These are phyloP conservation scores for Cladobotryum protrusum DNA, from an alignment of 2,329 filamentous ascomycete species.

Conservation along the genomic window DNA sequence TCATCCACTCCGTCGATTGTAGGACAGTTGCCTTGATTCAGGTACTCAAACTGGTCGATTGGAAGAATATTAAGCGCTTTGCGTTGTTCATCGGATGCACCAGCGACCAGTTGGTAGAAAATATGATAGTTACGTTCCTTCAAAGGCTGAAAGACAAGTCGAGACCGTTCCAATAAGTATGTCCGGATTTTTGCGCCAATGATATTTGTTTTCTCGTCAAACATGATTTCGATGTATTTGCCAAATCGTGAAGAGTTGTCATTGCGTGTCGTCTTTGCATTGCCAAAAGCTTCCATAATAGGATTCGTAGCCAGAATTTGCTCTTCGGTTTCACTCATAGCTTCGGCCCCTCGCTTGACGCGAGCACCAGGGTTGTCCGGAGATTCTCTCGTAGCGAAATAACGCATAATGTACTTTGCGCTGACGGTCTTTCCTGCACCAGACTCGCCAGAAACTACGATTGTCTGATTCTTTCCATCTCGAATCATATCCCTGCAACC, in stretches of 20 bases:
- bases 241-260: conserved; percentile 98
- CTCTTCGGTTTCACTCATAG: conserved; percentile 97
- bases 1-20: conserved; percentile 93
- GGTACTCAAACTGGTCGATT: conserved; percentile 87
- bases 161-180: conserved; percentile 89
- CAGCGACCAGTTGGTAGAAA: conserved; percentile 94
- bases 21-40: conserved; percentile 90
- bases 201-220: conserved; percentile 89
- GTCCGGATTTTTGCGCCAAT: conserved; percentile 97
- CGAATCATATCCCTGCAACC: conserved; percentile 81
- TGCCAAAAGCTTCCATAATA: conserved; percentile 99
- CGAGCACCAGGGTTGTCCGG: conserved; percentile 79
- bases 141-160: conserved; percentile 92
- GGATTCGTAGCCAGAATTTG: conserved; percentile 97
- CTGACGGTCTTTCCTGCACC: conserved; percentile 98
- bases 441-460: conserved; percentile 98
- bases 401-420: conserved; percentile 99
- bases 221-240: conserved; percentile 99
- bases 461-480: conserved; percentile 92
- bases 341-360: conserved; percentile 64
- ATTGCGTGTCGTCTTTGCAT: conserved; percentile 98
- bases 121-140: conserved; percentile 99
- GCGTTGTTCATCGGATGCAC: conserved; percentile 77
- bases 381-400: conserved; percentile 95
- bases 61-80: conserved; percentile 73